A percentile compares a stretch with the other conserved stretches of the same genome.
Conservation (phyloP, 345 rosid genomes). For the Mercurialis annua region DNA sequence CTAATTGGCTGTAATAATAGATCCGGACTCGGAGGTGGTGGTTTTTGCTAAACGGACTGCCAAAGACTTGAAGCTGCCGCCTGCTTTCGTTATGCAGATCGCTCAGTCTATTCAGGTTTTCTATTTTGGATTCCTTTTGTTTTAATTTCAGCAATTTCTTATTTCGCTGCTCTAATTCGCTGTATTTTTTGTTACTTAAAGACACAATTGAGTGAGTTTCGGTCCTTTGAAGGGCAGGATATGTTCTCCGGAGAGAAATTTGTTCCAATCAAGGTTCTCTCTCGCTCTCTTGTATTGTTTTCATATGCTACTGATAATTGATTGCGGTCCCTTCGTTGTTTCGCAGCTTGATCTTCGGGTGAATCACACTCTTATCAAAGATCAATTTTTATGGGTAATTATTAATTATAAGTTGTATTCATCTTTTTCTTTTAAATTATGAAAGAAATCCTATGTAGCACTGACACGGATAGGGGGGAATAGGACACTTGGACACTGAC, state of each 20-base stretch:
- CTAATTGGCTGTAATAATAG: conserved; percentile 22
- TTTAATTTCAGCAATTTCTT: not conserved
- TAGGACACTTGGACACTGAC: too few relatives aligned
- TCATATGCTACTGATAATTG: too few relatives aligned
- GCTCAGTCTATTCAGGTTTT: conserved; percentile 84
- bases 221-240: conserved; percentile 90
- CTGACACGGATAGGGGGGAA: too few relatives aligned
- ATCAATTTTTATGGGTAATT: conserved; percentile 93
- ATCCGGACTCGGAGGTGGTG: conserved; percentile 84
- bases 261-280: conserved; percentile 81
- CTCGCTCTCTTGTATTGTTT: conserved; percentile 20
- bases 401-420: too few relatives aligned
- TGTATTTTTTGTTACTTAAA: conserved; percentile 12
- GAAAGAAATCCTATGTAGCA: too few relatives aligned
- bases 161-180: not conserved
- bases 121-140: not conserved
- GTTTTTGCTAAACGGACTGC: conserved; percentile 85
- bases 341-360: conserved; percentile 95
- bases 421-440: too few relatives aligned
- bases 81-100: conserved; percentile 71
- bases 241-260: conserved; percentile 89
- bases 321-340: conserved; percentile 17
- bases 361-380: conserved; percentile 82
- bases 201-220: conserved; percentile 83
- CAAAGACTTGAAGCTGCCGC: conserved; percentile 90